A percentile compares a stretch with the other conserved stretches of the same genome.
Conservation (phyloP, 148 eudicot genomes). For the Arctostaphylos glauca region DNA sequence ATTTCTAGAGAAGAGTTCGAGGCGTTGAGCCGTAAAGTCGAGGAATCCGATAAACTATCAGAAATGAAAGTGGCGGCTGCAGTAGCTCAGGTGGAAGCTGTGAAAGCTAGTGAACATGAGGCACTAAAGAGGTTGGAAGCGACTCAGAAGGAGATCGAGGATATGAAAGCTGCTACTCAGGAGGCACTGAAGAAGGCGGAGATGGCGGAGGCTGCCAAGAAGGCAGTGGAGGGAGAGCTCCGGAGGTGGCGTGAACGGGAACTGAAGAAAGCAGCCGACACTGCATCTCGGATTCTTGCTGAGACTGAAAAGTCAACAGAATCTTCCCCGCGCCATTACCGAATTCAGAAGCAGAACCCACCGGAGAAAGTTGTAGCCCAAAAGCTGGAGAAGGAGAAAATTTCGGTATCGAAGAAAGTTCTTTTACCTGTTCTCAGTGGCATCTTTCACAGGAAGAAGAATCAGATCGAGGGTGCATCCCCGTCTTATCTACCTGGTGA, state of each 20-base stretch:
- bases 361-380: slow-evolving; percentile 28
- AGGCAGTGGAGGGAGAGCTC: slow-evolving; percentile 88
- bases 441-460: slow-evolving; percentile 75
- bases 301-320: slow-evolving; percentile 40
- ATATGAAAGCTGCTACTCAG: slow-evolving; percentile 57
- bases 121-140: slow-evolving; percentile 66
- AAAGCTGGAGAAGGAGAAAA: slow-evolving; percentile 50
- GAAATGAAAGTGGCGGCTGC: slow-evolving; percentile 86
- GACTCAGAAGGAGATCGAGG: slow-evolving; percentile 65
- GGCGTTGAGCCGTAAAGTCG: slow-evolving; percentile 68
- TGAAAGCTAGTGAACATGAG: slow-evolving; percentile 87
- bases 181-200: slow-evolving; percentile 72
- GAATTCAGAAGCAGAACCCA: slow-evolving; percentile 33
- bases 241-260: slow-evolving; percentile 77
- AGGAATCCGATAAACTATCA: slow-evolving; percentile 61
- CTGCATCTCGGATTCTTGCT: slow-evolving; percentile 62
- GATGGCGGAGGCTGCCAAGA: slow-evolving; percentile 81
- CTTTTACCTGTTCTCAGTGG: slow-evolving; percentile 61
- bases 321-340: slow-evolving; percentile 44
- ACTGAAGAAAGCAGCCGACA: slow-evolving; percentile 78
- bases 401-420: slow-evolving; percentile 49
- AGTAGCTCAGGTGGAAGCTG: slow-evolving; percentile 81
- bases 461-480: slow-evolving; percentile 50
- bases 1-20: slow-evolving; percentile 71
- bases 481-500: slow-evolving; percentile 74